Evolutionary conservation across 257 asterid genomes (phyloP), one percentile per base, ranked within the genome.

Genomic region (Ophiorrhiza pumila): DNA sequence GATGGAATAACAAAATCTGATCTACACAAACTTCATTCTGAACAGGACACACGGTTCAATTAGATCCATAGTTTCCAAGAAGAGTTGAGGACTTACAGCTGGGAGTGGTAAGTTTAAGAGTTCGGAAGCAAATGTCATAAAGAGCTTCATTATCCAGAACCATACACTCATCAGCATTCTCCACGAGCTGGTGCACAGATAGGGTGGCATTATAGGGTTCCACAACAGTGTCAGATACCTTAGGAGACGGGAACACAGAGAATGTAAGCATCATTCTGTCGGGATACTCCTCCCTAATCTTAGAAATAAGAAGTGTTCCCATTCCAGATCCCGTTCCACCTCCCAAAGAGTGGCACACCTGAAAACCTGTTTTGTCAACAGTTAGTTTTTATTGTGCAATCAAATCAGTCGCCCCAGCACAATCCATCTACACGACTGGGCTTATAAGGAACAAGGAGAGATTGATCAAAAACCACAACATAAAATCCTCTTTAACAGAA

Each of bases 321-420:
- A 90, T 90, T 53, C 96, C 94, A 25, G 96, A 87, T 65, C 96
- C 96, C n/a, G 96, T 90, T 53, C 96, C 93, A 82, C 96, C 96
- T 63, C 93, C 96, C 86, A 87, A 76, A 2, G 93, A 90, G 75
- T 87, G 96, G 81, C 93, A 90, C 12, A 90, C 96, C 81, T 87
- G 91, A 65, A 90, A 87, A 55, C 94, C 93, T 90, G 87, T 68
- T 45, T 14, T 37, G 32, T 39, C 65, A 34, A 17, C 49, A 59
- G 50, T 68, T 25, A 43, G 69, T 12, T n/a, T n/a, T 8, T 25
- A 31, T 5, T 9, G 14, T 39, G 20, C 31, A 62, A 18, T 27
- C 10, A 13, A 56, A 27, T 32, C 10, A 43, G 56, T 46, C 55
- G 8, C 25, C 12, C 3, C 34, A 6, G 4, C 46, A 18, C 46